Evolutionary conservation across 2,329 filamentous ascomycete species (phyloP).

Genomic region (Blastomyces parvus): DNA sequence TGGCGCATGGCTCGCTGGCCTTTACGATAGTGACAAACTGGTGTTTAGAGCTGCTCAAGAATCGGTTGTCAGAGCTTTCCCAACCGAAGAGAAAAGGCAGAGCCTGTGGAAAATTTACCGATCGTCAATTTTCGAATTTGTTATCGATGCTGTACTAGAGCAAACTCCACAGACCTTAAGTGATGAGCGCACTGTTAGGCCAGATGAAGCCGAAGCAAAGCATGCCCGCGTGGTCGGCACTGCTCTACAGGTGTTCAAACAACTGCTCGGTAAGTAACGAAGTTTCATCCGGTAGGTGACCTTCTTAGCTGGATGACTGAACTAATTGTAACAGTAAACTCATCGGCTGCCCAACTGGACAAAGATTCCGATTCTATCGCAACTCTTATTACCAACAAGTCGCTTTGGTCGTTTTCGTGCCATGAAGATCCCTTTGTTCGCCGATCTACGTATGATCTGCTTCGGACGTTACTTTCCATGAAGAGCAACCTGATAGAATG

Average conservation of each 20-base stretch:
- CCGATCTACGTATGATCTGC: constrained; percentile 47
- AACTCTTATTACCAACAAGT: constrained; percentile 53
- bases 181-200: constrained; percentile 73
- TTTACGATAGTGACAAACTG: constrained; percentile 72
- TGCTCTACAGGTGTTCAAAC: constrained; percentile 46
- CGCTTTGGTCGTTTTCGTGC: constrained; percentile 51
- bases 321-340: constrained; percentile 22
- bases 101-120: constrained; percentile 77
- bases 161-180: constrained; percentile 77
- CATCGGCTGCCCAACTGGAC: constrained; percentile 43
- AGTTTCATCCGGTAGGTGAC: neutral
- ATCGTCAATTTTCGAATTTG: constrained; percentile 69
- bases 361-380: constrained; percentile 56
- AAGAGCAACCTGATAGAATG: constrained; percentile 46
- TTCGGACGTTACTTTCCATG: constrained; percentile 43
- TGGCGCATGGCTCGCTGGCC: constrained; percentile 82
- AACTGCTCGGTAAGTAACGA: constrained; percentile 40
- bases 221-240: constrained; percentile 68
- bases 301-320: neutral
- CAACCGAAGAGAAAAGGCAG: constrained; percentile 65
- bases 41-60: constrained; percentile 69
- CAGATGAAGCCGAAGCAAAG: constrained; percentile 78
- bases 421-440: constrained; percentile 50
- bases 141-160: constrained; percentile 61
- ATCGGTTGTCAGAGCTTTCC: constrained; percentile 65